Base-by-base conservation (phyloP, 768 basidiomycete species). In the Sistotremastrum niveocremeum region DNA sequence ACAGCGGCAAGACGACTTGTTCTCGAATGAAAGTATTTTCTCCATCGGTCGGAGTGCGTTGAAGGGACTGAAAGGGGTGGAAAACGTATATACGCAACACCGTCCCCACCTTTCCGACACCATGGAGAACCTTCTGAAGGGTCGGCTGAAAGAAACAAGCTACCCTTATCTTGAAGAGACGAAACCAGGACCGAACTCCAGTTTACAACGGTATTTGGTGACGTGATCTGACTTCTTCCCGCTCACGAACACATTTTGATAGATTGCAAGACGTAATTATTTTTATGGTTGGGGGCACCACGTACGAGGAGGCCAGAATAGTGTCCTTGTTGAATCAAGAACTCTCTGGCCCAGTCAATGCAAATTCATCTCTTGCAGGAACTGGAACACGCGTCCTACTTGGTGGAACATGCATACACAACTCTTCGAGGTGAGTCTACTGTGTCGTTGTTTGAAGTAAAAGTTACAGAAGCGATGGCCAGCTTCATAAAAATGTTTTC, bases 31-130 rank as follows among this genome's bases (percentile, higher is more conserved):
- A 62, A 90, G 91, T 9, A 67, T 99, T 42, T 77, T 99, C 51
- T 88, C 89, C 2, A 84, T 91, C 58, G 95, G 95, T 2, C 81
- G 90, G 46, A 91, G 87, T 32, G 95, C 93, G 0, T 60, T 99
- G 55, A 97, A 97, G 59, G 95, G 95, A 5, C 68, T 99, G 41
- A 95, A 95, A 74, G 95, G 95, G 2, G 94, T 98, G 4, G 95
- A 99, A 64, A 99, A 99, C 56, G 93, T 98, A 10, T 99, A 97
- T 60, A 99, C 90, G 46, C 95, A 98, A 54, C 95, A 98, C 56
- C 81, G 79, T 10, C 95, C 95, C 5, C 91, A 93, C 62, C 69
- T 99, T 4, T 80, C 84, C 1, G 84, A 95, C 57, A 98, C 94
- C 2, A 64, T 98, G 10, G 95, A 99, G 56, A 74, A 84, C 44